phyloP scores from a whole-genome alignment of 768 basidiomycete species.

The Wakefieldia striispora region DNA sequence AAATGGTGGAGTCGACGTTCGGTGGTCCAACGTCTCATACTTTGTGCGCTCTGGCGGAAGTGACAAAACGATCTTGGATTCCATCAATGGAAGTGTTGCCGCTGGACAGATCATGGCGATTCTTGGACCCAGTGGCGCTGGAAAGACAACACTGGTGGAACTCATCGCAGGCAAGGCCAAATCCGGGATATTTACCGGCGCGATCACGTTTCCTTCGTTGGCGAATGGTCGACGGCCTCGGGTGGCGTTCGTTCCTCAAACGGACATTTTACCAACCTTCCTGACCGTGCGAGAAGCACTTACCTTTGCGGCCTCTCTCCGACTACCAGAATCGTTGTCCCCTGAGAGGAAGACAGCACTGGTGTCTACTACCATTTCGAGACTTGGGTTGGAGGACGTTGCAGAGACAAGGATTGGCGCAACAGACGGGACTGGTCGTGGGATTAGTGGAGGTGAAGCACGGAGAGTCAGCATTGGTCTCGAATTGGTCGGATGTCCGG shows the following conservation, averaged over 20 bases:
- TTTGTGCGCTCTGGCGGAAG: constrained; percentile 40
- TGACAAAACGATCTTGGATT: constrained; percentile 66
- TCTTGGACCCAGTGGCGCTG: constrained; percentile 90
- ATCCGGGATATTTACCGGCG: constrained; percentile 63
- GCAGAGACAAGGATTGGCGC: constrained; percentile 68
- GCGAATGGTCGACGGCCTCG: constrained; percentile 41
- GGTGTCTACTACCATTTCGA: constrained; percentile 69
- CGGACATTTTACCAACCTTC: constrained; percentile 76
- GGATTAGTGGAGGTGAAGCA: constrained; percentile 91
- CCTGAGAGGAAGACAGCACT: constrained; percentile 60
- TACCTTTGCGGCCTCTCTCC: constrained; percentile 80
- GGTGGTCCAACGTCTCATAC: constrained; percentile 72
- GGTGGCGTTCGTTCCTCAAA: constrained; percentile 85
- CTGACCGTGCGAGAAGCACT: constrained; percentile 83
- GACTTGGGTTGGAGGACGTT: constrained; percentile 72
- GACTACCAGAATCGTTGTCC: constrained; percentile 72
- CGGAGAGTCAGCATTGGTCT: constrained; percentile 87
- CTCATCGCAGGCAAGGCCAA: constrained; percentile 85
- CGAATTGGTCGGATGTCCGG: constrained; percentile 83
- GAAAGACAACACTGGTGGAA: constrained; percentile 90
- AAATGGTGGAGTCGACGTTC: constrained; percentile 57
- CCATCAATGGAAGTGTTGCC: constrained; percentile 63
- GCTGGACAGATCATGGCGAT: constrained; percentile 90
- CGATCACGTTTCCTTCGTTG: constrained; percentile 52
- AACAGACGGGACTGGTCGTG: constrained; percentile 66